Conservation (phyloP, 768 basidiomycete species). For the Lactarius trivialis region DNA sequence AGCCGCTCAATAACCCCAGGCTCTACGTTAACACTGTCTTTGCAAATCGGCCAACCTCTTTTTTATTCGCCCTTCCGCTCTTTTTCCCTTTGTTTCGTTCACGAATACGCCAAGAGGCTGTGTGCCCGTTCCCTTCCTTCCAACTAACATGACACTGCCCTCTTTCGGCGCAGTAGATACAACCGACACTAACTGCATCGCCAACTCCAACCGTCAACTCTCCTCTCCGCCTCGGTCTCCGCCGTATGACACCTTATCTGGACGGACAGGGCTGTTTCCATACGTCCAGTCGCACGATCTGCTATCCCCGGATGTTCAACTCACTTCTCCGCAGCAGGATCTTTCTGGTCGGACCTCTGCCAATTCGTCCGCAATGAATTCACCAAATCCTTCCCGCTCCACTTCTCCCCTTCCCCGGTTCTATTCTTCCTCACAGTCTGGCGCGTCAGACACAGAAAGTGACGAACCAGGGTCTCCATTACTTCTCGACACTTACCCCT, state of each 20-base stretch:
- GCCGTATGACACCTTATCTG: neutral
- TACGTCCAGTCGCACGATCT: slow-evolving; percentile 23
- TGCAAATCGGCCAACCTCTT: neutral
- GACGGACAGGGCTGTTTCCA: neutral
- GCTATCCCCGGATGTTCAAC: neutral
- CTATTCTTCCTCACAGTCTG: slow-evolving; percentile 46
- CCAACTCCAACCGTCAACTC: neutral
- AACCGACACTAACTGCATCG: slow-evolving; percentile 24
- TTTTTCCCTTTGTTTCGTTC: neutral
- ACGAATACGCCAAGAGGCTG: neutral
- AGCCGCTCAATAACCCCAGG: neutral
- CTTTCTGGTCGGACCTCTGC: slow-evolving; percentile 22
- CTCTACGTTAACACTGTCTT: neutral
- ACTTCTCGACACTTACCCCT: slow-evolving; percentile 37
- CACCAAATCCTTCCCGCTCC: slow-evolving; percentile 58
- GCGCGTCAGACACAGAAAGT: slow-evolving; percentile 55
- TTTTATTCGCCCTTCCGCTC: slow-evolving; percentile 4
- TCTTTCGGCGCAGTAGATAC: neutral
- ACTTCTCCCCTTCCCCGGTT: slow-evolving; percentile 54
- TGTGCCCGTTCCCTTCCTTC: slow-evolving; percentile 3
- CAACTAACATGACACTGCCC: slow-evolving; percentile 2
- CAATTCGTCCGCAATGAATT: slow-evolving; percentile 32
- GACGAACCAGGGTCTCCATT: slow-evolving; percentile 42
- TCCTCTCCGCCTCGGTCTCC: neutral
- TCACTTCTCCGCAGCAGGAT: neutral